Evolutionary conservation across 1,139 yeast genomes (phyloP).

Genomic region (Lodderomyces parapsilosis): DNA sequence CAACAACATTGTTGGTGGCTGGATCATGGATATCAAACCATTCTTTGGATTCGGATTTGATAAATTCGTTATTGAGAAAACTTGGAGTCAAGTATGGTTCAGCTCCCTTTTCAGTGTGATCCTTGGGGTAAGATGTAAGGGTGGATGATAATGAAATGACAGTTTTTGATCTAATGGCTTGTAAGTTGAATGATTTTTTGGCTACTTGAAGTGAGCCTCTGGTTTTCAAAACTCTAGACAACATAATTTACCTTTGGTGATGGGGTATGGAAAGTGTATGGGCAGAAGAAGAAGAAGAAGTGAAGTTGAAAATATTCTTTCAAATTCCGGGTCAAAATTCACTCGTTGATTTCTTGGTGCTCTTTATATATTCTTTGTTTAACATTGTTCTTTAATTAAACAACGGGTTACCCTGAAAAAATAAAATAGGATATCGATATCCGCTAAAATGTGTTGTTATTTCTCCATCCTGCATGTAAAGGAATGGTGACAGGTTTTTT

Average conservation of each 20-base stretch:
- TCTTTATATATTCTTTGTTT: no score
- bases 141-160: constrained; percentile 33
- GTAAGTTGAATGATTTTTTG: constrained; percentile 8
- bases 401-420: no score
- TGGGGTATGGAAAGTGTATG: neutral
- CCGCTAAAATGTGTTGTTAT: no score
- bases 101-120: constrained; percentile 38
- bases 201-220: constrained; percentile 2
- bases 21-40: constrained; percentile 81
- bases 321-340: no score
- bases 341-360: neutral
- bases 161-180: constrained; percentile 19
- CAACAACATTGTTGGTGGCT: constrained; percentile 66
- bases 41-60: constrained; percentile 52
- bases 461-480: neutral
- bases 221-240: constrained; percentile 14
- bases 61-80: constrained; percentile 58
- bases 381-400: no score
- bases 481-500: no score
- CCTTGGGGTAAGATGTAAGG: constrained; percentile 40
- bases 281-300: neutral
- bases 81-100: constrained; percentile 54
- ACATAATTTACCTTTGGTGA: constrained; percentile 9
- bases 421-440: constrained; percentile 3
- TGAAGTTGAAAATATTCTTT: no score